Conservation (phyloP, 192 early-diverging fungal genomes). For the Fimicolochytrium jonesii region DNA sequence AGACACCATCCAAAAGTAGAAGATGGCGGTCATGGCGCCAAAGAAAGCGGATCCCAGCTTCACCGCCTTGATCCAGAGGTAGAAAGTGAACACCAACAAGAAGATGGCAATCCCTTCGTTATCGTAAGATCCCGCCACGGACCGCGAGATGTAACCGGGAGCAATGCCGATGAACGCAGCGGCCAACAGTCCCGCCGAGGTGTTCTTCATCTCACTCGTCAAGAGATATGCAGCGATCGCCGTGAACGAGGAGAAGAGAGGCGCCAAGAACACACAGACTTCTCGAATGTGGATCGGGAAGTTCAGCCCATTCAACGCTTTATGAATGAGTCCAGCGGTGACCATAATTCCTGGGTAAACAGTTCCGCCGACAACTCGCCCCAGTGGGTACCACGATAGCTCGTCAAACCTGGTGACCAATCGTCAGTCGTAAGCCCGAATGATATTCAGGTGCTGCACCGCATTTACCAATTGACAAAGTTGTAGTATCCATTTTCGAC, state of each 20-base stretch:
- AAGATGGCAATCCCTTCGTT: conserved; percentile 99
- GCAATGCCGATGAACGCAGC: conserved; percentile 98
- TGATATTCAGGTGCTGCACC: neutral
- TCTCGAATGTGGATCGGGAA: conserved; percentile 98
- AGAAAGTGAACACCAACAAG: conserved; percentile 95
- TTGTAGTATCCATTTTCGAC: conserved; percentile 94
- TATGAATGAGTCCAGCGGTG: conserved; percentile 92
- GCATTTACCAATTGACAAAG: conserved; percentile 91
- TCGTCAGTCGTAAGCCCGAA: neutral
- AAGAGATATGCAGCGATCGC: conserved; percentile 92
- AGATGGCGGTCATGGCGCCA: conserved; percentile 78
- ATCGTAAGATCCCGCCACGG: conserved; percentile 99
- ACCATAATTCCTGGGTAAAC: conserved; percentile 99
- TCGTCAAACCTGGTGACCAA: conserved; percentile 70
- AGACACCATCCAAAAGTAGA: conserved; percentile 99
- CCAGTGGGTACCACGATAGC: conserved; percentile 96
- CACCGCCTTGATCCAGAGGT: conserved; percentile 95
- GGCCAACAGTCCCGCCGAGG: conserved; percentile 90
- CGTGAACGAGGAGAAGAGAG: conserved; percentile 94
- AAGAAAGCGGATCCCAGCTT: conserved; percentile 92
- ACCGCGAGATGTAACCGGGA: conserved; percentile 99
- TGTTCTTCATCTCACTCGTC: conserved; percentile 86
- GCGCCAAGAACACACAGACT: conserved; percentile 97
- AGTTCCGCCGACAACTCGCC: conserved; percentile 98
- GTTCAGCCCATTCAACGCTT: conserved; percentile 86